phyloP scores from a whole-genome alignment of 1,284 basidiomycete species.

The Tilletia caries region DNA sequence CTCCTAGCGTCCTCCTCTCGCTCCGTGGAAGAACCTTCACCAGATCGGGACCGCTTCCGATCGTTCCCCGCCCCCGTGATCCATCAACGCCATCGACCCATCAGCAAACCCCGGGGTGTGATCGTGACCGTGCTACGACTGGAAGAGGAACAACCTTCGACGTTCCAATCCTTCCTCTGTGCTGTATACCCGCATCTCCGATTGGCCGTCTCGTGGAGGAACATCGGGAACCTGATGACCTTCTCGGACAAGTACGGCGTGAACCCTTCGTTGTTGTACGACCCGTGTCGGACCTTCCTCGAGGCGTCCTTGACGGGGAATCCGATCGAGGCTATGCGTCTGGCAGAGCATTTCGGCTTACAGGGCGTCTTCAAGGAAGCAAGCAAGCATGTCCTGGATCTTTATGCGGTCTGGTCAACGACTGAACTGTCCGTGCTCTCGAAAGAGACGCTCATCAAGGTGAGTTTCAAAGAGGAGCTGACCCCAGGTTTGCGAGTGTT shows the following conservation, averaged over 20 bases:
- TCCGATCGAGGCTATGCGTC: constrained; percentile 42
- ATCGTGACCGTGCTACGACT: constrained; percentile 27
- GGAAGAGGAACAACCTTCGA: constrained; percentile 31
- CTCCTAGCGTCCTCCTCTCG: background rate
- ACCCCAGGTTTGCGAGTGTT: background rate
- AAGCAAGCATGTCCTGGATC: constrained; percentile 36
- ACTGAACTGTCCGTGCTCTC: constrained; percentile 31
- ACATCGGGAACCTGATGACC: constrained; percentile 28
- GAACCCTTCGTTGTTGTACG: constrained; percentile 22
- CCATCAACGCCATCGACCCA: constrained; percentile 11
- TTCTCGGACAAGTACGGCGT: constrained; percentile 42
- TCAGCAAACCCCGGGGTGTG: background rate
- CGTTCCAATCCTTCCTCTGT: constrained; percentile 36
- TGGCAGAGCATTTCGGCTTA: constrained; percentile 30
- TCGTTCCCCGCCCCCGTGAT: background rate
- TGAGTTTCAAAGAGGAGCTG: too few relatives aligned
- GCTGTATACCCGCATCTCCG: constrained; percentile 40
- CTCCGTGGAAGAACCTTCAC: background rate
- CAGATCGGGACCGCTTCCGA: background rate
- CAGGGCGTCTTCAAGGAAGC: constrained; percentile 39
- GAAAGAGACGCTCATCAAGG: constrained; percentile 29
- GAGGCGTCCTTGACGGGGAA: constrained; percentile 33
- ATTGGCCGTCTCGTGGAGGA: constrained; percentile 32
- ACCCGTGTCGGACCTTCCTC: constrained; percentile 27
- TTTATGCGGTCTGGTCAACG: constrained; percentile 30